phyloP scores from a whole-genome alignment of 2,329 filamentous ascomycete species.

The Sporothrix dimorphospora region DNA sequence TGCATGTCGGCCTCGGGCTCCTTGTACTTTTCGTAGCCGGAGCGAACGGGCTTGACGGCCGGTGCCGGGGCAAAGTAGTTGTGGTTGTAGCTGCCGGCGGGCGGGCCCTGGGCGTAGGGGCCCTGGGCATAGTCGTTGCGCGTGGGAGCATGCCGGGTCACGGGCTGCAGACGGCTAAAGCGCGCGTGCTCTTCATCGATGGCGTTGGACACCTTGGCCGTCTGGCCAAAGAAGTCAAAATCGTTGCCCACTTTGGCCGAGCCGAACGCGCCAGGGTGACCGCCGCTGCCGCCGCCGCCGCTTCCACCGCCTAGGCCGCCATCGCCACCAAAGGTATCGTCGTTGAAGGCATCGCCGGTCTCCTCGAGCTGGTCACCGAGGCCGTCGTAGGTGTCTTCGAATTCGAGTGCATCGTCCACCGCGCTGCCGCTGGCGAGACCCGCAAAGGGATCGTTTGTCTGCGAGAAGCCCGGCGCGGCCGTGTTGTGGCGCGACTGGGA shows the following conservation, averaged over 20 bases:
- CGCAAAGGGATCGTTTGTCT: constrained; percentile 83
- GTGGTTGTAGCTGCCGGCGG: constrained; percentile 35
- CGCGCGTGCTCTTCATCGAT: constrained; percentile 90
- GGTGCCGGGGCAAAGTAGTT: constrained; percentile 30
- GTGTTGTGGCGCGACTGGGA: constrained; percentile 61
- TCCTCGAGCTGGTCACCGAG: constrained; percentile 90
- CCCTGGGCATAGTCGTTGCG: not conserved
- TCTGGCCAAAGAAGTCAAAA: constrained; percentile 96
- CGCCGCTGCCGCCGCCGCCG: constrained; percentile 2
- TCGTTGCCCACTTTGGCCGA: constrained; percentile 75
- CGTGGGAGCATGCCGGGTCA: constrained; percentile 49
- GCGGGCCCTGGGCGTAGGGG: constrained; percentile 27
- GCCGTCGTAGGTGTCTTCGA: constrained; percentile 97
- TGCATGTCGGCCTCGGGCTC: constrained; percentile 88
- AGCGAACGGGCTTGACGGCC: constrained; percentile 59
- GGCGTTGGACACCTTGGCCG: constrained; percentile 80
- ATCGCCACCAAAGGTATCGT: constrained; percentile 83
- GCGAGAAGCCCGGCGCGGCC: constrained; percentile 78
- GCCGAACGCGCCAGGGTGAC: constrained; percentile 41
- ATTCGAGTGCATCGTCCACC: constrained; percentile 68
- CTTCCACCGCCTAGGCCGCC: constrained; percentile 36
- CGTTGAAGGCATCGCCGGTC: constrained; percentile 91
- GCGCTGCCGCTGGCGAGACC: constrained; percentile 70
- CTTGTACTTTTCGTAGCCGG: constrained; percentile 90
- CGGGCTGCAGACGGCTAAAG: constrained; percentile 73